Conservation (phyloP, 179 eudicot genomes). For the Vitellaria paradoxa region DNA sequence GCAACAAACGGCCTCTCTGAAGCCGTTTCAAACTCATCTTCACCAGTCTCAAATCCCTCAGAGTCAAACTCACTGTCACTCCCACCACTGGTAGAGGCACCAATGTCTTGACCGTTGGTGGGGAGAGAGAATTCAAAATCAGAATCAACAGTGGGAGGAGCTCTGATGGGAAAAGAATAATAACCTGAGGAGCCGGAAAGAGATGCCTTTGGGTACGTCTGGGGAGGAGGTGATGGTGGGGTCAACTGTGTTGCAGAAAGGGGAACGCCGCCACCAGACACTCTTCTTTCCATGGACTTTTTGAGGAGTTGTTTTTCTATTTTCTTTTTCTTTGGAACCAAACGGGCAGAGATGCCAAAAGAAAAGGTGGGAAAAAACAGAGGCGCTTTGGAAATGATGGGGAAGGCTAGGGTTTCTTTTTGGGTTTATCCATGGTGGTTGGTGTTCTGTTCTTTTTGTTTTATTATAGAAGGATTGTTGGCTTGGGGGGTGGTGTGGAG, state of each 20-base stretch:
- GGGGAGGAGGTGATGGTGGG: background rate
- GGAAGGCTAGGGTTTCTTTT: slow-evolving; percentile 13
- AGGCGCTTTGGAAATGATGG: background rate
- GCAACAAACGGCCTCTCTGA: slow-evolving; percentile 22
- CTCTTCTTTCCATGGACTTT: slow-evolving; percentile 25
- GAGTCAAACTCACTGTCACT: slow-evolving; percentile 38
- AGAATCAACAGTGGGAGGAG: slow-evolving; percentile 50
- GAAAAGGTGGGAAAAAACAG: background rate
- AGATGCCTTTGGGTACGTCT: background rate
- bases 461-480: background rate
- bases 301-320: background rate
- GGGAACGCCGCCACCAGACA: slow-evolving; percentile 12
- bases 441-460: background rate
- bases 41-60: slow-evolving; percentile 40
- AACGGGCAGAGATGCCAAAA: slow-evolving; percentile 1
- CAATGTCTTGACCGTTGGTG: slow-evolving; percentile 11
- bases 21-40: slow-evolving; percentile 30
- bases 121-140: slow-evolving; percentile 33
- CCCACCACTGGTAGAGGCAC: slow-evolving; percentile 14
- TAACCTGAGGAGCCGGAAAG: slow-evolving; percentile 27
- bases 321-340: background rate
- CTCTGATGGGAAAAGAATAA: slow-evolving; percentile 45
- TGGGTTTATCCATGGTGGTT: slow-evolving; percentile 8
- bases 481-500: background rate
- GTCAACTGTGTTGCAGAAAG: slow-evolving; percentile 19